Percentiles rank a stretch among this genome's conserved stretches.
Evolutionary conservation across 2,329 filamentous ascomycete species (phyloP).

Genomic region (Lachnellula subtilissima): DNA sequence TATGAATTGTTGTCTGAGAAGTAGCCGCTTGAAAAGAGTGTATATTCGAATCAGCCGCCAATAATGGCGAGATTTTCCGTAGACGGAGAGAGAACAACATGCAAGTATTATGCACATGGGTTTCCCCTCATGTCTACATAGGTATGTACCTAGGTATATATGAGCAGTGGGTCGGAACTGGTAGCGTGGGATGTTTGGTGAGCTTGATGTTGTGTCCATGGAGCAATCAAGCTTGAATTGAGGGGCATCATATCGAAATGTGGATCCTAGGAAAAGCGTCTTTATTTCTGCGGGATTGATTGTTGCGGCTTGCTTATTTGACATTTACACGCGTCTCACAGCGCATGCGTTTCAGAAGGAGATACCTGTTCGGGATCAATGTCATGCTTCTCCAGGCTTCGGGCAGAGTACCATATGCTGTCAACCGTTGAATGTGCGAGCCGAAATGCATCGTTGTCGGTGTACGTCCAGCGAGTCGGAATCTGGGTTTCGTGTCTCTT

Average conservation of each 20-base stretch:
- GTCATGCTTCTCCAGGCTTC: no score
- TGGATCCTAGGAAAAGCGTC: slow-evolving; percentile 1
- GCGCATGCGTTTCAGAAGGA: slow-evolving; percentile 15
- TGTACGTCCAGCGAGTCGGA: neutral
- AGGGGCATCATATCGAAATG: neutral
- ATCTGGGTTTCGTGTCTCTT: neutral
- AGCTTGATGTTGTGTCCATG: neutral
- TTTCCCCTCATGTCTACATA: neutral
- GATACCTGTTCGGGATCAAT: neutral
- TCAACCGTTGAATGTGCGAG: no score
- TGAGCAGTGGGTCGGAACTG: neutral
- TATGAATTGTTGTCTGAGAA: neutral
- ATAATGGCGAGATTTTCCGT: neutral
- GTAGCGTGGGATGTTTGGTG: neutral
- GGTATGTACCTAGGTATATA: neutral
- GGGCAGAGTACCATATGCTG: no score
- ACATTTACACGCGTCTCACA: slow-evolving; percentile 13
- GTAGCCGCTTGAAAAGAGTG: neutral
- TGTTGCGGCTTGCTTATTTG: slow-evolving; percentile 11
- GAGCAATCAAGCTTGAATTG: neutral
- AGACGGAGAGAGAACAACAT: neutral
- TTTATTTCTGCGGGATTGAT: neutral
- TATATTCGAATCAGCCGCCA: neutral
- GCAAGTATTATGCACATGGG: neutral
- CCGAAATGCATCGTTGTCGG: neutral